These are phyloP conservation scores for Syzygium oleosum DNA, from an alignment of 345 rosid genomes.

Conservation along the genomic window DNA sequence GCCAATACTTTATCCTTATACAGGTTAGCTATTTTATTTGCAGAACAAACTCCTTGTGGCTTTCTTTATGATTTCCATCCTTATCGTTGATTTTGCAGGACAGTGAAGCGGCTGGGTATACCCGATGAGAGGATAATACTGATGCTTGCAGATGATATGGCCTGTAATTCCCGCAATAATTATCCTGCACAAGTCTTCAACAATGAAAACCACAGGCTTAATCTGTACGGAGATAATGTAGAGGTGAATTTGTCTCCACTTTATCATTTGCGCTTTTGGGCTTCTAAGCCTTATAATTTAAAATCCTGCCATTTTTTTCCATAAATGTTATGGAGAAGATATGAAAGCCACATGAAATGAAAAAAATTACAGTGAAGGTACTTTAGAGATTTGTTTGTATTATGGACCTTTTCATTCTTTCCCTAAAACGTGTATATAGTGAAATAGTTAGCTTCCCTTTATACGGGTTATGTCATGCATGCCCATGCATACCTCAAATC, in stretches of 20 bases:
- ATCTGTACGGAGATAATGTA: slow-evolving; percentile 96
- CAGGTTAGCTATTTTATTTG: slow-evolving; percentile 32
- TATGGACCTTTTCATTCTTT: background rate
- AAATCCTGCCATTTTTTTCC: background rate
- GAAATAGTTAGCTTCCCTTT: background rate
- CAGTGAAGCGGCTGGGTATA: slow-evolving; percentile 91
- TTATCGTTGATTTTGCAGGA: slow-evolving; percentile 39
- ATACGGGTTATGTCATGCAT: background rate
- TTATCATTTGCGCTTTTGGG: background rate
- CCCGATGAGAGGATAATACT: slow-evolving; percentile 94
- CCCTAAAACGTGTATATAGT: background rate
- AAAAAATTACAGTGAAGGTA: background rate
- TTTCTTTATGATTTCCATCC: background rate
- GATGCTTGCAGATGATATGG: slow-evolving; percentile 99
- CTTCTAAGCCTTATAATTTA: background rate
- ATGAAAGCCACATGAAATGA: background rate
- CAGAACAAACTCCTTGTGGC: background rate
- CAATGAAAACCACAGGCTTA: slow-evolving; percentile 89
- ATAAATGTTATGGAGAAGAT: background rate
- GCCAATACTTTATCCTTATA: slow-evolving; percentile 92
- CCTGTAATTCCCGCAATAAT: slow-evolving; percentile 90
- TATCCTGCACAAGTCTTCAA: slow-evolving; percentile 97
- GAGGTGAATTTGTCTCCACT: slow-evolving; percentile 45
- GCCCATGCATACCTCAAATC: background rate
- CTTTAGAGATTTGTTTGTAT: background rate